Conservation (phyloP, 768 basidiomycete species). For the Cystofilobasidium ferigula region DNA sequence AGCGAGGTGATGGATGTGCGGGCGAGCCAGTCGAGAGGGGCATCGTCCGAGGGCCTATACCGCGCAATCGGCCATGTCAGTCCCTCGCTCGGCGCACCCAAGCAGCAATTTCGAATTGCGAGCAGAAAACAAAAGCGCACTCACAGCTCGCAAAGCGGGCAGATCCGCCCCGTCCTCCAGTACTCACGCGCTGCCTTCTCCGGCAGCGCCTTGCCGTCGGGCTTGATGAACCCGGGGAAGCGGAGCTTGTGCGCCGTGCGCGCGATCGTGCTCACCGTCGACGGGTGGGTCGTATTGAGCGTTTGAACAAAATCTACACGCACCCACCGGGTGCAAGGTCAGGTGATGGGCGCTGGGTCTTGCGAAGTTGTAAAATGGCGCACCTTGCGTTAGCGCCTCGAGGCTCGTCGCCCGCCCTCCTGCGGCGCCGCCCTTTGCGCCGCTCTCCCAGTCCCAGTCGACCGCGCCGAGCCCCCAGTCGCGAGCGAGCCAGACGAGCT, state of each 20-base stretch:
- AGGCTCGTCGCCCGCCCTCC: constrained; percentile 3
- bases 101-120: too few relatives aligned
- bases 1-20: constrained; percentile 17
- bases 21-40: constrained; percentile 11
- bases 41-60: constrained; percentile 13
- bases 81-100: too few relatives aligned
- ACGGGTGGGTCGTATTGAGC: constrained; percentile 22
- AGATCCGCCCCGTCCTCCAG: constrained; percentile 11
- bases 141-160: constrained; percentile 23
- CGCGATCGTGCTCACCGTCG: constrained; percentile 25
- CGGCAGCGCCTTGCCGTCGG: not conserved
- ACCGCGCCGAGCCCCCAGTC: not conserved
- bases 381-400: constrained; percentile 7
- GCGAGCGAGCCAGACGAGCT: constrained; percentile 22
- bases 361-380: not conserved
- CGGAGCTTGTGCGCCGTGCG: constrained; percentile 22
- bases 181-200: not conserved
- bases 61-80: too few relatives aligned
- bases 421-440: constrained; percentile 1
- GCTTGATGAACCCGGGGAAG: constrained; percentile 13
- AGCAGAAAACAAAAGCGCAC: not conserved
- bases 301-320: constrained; percentile 22
- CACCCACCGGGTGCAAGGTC: not conserved
- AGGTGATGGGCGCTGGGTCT: not conserved
- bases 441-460: constrained; percentile 7